A percentile compares a stretch with the other conserved stretches of the same genome.
phyloP scores from a whole-genome alignment of 257 asterid species.

The Nicotiana attenuata region DNA sequence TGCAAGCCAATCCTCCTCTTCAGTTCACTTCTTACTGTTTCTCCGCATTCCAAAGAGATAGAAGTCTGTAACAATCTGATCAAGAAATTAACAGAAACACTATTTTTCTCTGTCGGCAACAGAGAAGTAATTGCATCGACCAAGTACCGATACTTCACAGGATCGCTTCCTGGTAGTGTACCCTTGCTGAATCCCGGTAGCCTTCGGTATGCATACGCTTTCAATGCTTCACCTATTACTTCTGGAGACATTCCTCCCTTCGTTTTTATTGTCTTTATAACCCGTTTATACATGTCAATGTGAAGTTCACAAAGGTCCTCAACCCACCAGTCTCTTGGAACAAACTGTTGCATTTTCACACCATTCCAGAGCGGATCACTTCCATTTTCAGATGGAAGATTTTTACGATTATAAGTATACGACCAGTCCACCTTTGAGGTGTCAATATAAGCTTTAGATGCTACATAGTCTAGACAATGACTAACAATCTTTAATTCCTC shows the following conservation, averaged over 20 bases:
- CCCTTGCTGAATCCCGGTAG: constrained; percentile 57
- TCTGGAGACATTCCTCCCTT: constrained; percentile 52
- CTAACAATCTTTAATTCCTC: constrained; percentile 66
- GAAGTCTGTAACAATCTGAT: constrained; percentile 62
- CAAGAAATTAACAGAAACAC: constrained; percentile 53
- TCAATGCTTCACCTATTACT: constrained; percentile 67
- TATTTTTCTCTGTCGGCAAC: constrained; percentile 49
- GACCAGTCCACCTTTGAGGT: constrained; percentile 71
- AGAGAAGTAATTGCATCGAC: constrained; percentile 49
- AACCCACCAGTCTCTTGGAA: constrained; percentile 92
- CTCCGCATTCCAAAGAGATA: constrained; percentile 48
- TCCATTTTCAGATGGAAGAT: constrained; percentile 48
- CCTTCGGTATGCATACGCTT: constrained; percentile 49
- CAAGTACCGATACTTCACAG: constrained; percentile 44
- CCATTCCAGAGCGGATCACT: constrained; percentile 49
- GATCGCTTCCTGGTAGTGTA: constrained; percentile 40
- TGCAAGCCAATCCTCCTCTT: constrained; percentile 51
- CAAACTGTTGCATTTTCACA: constrained; percentile 48
- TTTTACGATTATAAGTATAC: constrained; percentile 61
- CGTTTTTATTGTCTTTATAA: constrained; percentile 46
- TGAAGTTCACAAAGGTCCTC: constrained; percentile 86
- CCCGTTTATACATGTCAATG: constrained; percentile 58
- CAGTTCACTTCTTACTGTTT: constrained; percentile 39
- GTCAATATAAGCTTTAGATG: constrained; percentile 54
- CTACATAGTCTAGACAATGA: constrained; percentile 62